Conservation (phyloP, 371 early-diverging fungal species). For the Apophysomyces sp. region DNA sequence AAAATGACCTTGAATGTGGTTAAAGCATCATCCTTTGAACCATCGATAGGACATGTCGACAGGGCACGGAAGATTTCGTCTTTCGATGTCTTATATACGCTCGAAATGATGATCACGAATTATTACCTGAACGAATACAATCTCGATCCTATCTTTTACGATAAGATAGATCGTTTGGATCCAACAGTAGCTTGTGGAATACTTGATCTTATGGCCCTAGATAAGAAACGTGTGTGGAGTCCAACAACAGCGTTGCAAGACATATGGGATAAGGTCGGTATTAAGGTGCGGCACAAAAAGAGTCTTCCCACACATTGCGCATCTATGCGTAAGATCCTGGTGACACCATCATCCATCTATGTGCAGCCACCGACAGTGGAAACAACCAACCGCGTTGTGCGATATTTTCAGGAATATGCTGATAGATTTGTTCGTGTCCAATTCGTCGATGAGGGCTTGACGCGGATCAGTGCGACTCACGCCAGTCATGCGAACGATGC, state of each 20-base stretch:
- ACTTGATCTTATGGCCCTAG: slow-evolving; percentile 26
- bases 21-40: not conserved
- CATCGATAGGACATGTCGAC: slow-evolving; percentile 20
- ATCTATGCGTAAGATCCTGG: slow-evolving; percentile 54
- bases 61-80: slow-evolving; percentile 10
- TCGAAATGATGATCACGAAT: slow-evolving; percentile 44
- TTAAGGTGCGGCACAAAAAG: slow-evolving; percentile 14
- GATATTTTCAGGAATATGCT: slow-evolving; percentile 40
- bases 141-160: slow-evolving; percentile 33
- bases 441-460: slow-evolving; percentile 65
- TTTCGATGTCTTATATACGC: slow-evolving; percentile 46
- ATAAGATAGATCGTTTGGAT: slow-evolving; percentile 21
- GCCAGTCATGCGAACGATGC: slow-evolving; percentile 24
- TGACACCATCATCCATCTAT: slow-evolving; percentile 64
- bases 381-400: slow-evolving; percentile 67
- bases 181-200: slow-evolving; percentile 30
- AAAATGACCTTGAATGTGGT: slow-evolving; percentile 5
- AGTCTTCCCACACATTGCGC: slow-evolving; percentile 54
- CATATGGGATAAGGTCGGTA: slow-evolving; percentile 18
- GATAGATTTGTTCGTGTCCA: slow-evolving; percentile 72
- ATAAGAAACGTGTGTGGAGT: slow-evolving; percentile 41
- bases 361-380: slow-evolving; percentile 57
- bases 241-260: slow-evolving; percentile 14
- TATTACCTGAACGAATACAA: slow-evolving; percentile 44
- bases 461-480: slow-evolving; percentile 33